Evolutionary conservation across 805 yeast species (phyloP).

Genomic region (Yamadazyma tumulicola): DNA sequence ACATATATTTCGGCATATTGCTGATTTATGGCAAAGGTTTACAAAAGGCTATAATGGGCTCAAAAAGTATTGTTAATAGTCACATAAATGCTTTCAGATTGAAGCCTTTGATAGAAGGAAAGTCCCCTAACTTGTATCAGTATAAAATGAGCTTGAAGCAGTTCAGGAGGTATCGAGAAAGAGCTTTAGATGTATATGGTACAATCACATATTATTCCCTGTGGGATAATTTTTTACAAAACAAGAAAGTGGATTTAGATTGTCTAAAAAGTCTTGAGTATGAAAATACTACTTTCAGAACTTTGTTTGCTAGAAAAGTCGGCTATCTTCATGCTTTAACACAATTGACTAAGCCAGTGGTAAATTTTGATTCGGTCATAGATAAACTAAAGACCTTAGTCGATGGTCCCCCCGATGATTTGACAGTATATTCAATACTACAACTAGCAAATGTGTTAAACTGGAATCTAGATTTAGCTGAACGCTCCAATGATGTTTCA

Average conservation of each 20-base stretch:
- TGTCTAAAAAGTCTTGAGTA: too few species aligned
- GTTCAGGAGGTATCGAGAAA: too few species aligned
- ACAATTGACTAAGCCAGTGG: not conserved
- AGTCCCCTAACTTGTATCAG: too few species aligned
- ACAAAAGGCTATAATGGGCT: not conserved
- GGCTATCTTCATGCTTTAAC: not conserved
- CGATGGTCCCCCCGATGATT: not conserved
- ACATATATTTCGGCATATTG: slow-evolving; percentile 3
- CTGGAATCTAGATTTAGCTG: slow-evolving; percentile 5
- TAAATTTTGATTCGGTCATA: not conserved
- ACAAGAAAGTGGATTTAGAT: not conserved
- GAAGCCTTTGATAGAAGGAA: too few species aligned
- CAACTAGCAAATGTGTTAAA: slow-evolving; percentile 4
- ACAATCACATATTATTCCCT: too few species aligned
- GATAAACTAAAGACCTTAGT: not conserved
- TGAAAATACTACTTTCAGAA: too few species aligned
- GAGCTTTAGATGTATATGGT: too few species aligned
- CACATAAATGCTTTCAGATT: too few species aligned
- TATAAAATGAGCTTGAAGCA: too few species aligned
- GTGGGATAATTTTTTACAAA: not conserved
- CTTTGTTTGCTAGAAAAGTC: not conserved
- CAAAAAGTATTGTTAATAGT: not conserved
- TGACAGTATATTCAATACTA: slow-evolving; percentile 1
- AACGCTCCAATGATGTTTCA: not conserved
- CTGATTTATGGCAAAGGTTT: slow-evolving; percentile 1